Base-by-base conservation (phyloP, 2,329 filamentous ascomycete genomes). In the Thyridium curvatum region DNA sequence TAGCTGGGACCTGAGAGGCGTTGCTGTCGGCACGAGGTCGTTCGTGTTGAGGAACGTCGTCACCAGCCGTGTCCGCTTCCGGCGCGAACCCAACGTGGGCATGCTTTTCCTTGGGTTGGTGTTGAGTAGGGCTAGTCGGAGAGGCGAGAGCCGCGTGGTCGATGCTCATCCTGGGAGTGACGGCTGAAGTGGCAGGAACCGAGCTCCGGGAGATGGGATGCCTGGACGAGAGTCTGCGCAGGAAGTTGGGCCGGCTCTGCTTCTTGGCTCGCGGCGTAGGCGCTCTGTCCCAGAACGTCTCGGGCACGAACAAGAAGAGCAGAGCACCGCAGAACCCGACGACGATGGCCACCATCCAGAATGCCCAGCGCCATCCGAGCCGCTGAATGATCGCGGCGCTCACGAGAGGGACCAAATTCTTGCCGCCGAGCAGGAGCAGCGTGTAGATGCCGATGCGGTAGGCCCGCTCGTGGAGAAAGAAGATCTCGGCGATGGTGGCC, bases 371-470 rank as follows among this genome's bases (percentile, higher is more conserved):
- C 91, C 91, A 97, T 6, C 77, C 77, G 30, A 89, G 62, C 3
- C 72, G 68, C 45, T 89, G 69, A 32, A 96, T 94, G 43, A 97
- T 80, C 16, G 72, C 86, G 8, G 91, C 91, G 57, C 87, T 94
- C 17, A 94, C 82, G 17, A 96, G 66, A 0, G 91, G 91, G 4
- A 95, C 73, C 46, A 97, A 58, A 50, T 96, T 97, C 69, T 96
- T 96, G 36, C 90, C 89, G 12, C 90, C 86, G 0, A 97, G 74
- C 12, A 97, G 71, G 6, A 97, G 68, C 15, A 97, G 64, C 0
- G 90, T 96, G 56, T 97, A 97, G 17, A 97, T 89, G 9, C 93
- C 93, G 33, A 97, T 79, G 4, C 91, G 83, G 56, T 90, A 97
- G 0, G 91, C 91, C 44, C 91, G 76, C 63, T 97, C 91, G 52